Conservation (phyloP, 176 grass and related monocot genomes). For the Saccharum spontaneum region DNA sequence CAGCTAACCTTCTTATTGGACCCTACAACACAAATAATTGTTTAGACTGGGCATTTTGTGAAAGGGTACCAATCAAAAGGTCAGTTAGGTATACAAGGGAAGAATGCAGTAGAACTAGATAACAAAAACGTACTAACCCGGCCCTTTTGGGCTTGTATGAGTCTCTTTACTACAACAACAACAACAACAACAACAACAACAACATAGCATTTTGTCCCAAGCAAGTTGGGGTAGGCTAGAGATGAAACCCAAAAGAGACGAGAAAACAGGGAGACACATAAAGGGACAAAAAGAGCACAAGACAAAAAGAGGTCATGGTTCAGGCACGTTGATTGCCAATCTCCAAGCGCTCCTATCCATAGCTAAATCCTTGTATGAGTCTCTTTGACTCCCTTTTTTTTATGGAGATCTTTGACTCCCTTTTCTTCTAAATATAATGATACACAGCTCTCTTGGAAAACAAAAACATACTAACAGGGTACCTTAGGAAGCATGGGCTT, state of each 20-base stretch:
- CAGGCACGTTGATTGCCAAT: too few species aligned
- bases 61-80: slow-evolving; percentile 28
- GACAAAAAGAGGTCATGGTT: too few species aligned
- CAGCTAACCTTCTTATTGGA: slow-evolving; percentile 89
- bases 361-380: neutral
- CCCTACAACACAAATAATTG: slow-evolving; percentile 57
- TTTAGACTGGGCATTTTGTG: slow-evolving; percentile 25
- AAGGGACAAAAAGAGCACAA: too few species aligned
- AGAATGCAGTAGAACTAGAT: slow-evolving; percentile 12
- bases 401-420: neutral
- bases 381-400: neutral
- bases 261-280: too few species aligned
- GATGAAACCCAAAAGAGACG: too few species aligned
- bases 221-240: too few species aligned
- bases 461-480: neutral
- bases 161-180: too few species aligned
- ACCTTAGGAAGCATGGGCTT: slow-evolving; percentile 99
- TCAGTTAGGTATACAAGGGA: neutral
- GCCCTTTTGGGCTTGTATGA: neutral
- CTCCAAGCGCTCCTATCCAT: too few species aligned
- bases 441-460: neutral
- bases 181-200: too few species aligned
- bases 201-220: too few species aligned
- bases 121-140: neutral
- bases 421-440: neutral